Conservation (phyloP, 1,284 basidiomycete genomes). For the Ganoderma sinense region DNA sequence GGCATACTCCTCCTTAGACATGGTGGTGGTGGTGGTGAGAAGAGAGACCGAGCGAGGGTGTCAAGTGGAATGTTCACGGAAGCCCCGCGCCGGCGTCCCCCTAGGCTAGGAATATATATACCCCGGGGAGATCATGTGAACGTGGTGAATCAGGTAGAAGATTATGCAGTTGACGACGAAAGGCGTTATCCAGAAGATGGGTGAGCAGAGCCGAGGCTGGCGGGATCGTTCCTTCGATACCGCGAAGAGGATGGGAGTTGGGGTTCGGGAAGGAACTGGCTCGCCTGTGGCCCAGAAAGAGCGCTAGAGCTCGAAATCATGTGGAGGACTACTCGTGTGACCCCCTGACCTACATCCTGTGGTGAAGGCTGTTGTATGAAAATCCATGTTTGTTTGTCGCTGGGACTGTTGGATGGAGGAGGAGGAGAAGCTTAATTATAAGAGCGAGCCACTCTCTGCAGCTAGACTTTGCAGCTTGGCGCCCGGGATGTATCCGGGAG, state of each 20-base stretch:
- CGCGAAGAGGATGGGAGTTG: background rate
- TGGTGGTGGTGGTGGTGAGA: conserved; percentile 6
- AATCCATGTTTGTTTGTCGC: background rate
- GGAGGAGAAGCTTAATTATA: background rate
- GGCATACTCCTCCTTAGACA: conserved; percentile 16
- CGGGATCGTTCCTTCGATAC: background rate
- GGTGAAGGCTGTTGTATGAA: too few species aligned
- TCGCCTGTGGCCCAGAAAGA: background rate
- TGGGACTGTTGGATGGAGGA: too few species aligned
- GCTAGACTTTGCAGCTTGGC: background rate
- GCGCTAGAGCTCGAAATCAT: background rate
- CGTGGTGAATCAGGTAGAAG: background rate
- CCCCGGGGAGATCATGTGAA: conserved; percentile 9
- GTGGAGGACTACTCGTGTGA: background rate
- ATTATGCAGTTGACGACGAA: background rate
- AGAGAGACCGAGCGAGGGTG: conserved; percentile 8
- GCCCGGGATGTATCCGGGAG: conserved; percentile 6
- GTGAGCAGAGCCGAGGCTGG: conserved; percentile 6
- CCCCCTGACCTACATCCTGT: too few species aligned
- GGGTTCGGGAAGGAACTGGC: too few species aligned
- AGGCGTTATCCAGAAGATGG: conserved; percentile 17
- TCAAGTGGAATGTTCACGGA: conserved; percentile 12
- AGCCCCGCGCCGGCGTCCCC: background rate
- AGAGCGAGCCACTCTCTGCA: too few species aligned
- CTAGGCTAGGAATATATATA: conserved; percentile 8